Conservation (phyloP, 2,329 filamentous ascomycete genomes). For the Alternaria triticimaculans region DNA sequence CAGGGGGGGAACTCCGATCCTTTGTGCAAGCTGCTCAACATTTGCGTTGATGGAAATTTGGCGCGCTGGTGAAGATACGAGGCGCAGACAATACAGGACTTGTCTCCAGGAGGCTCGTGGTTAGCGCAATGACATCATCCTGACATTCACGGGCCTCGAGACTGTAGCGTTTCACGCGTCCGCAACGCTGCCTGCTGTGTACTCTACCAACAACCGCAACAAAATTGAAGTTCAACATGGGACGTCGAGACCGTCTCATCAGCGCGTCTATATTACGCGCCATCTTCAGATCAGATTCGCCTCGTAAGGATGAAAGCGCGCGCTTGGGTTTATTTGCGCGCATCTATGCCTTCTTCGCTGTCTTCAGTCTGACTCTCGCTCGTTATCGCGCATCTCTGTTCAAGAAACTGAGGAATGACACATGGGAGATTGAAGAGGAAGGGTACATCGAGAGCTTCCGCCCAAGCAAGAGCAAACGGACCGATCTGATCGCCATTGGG, state of each 20-base stretch:
- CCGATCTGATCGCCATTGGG: constrained; percentile 63
- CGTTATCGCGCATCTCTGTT: constrained; percentile 59
- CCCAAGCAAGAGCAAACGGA: constrained; percentile 47
- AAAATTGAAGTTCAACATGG: constrained; percentile 34
- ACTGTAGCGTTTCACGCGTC: background rate
- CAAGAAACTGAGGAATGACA: constrained; percentile 56
- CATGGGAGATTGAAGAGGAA: constrained; percentile 62
- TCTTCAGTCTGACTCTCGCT: constrained; percentile 59
- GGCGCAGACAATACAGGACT: background rate
- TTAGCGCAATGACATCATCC: constrained; percentile 18
- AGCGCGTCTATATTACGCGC: constrained; percentile 48
- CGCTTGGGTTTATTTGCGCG: constrained; percentile 48
- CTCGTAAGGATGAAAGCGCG: constrained; percentile 26
- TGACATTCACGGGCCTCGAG: background rate
- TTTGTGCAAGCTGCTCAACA: background rate
- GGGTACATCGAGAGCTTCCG: constrained; percentile 63
- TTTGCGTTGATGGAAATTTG: background rate
- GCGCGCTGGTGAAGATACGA: background rate
- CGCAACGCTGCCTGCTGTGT: background rate
- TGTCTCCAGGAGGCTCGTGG: background rate
- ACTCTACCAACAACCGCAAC: background rate
- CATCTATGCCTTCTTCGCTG: constrained; percentile 61
- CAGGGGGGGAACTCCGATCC: background rate
- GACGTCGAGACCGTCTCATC: constrained; percentile 44
- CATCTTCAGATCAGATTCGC: constrained; percentile 37